Percentiles rank a stretch among this genome's conserved stretches.
These are phyloP conservation scores for Diaporthe velutina DNA, from an alignment of 2,329 filamentous ascomycete species.

Conservation along the genomic window DNA sequence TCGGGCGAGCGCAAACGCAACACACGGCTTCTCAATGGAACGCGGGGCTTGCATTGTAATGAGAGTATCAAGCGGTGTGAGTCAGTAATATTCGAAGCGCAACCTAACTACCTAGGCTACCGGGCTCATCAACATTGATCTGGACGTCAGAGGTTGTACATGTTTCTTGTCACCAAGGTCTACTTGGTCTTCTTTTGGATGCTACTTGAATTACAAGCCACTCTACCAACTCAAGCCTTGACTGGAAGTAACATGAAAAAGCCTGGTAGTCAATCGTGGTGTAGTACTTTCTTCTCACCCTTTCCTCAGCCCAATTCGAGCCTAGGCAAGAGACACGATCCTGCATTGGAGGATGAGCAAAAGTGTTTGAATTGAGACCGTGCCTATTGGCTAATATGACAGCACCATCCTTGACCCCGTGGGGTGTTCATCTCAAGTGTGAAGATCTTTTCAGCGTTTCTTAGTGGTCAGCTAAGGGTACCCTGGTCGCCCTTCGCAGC, in stretches of 20 bases:
- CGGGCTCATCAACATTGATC: not conserved
- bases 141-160: not conserved
- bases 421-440: slow-evolving; percentile 9
- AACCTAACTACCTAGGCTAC: too few relatives aligned
- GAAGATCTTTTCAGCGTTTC: not conserved
- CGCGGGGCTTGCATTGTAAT: not conserved
- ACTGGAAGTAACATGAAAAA: not conserved
- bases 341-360: not conserved
- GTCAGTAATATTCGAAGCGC: not conserved
- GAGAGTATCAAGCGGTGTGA: not conserved
- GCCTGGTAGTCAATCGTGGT: not conserved
- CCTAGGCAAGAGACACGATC: not conserved
- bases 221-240: not conserved
- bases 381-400: not conserved
- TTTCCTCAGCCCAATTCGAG: too few relatives aligned
- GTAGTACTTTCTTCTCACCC: not conserved
- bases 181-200: too few relatives aligned
- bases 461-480: not conserved
- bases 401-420: not conserved
- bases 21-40: not conserved
- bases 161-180: not conserved
- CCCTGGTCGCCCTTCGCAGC: not conserved
- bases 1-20: not conserved
- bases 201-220: not conserved
- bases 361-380: not conserved